Conservation (phyloP, 768 basidiomycete species). For the Tulasnella sp. region DNA sequence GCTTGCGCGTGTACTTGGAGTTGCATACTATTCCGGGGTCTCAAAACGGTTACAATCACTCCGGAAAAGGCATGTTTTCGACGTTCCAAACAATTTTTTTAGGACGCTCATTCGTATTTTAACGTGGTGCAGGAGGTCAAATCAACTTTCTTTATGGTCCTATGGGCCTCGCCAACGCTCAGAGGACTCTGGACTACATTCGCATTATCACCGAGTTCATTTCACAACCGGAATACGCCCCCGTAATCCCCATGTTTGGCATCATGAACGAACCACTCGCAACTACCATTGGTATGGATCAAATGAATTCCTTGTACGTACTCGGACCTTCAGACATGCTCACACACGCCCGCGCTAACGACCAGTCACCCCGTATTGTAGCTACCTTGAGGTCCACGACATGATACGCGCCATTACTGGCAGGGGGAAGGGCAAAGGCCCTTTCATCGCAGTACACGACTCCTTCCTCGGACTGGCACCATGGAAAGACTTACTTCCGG, state of each 20-base stretch:
- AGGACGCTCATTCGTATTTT: background rate
- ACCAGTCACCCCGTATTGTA: constrained; percentile 38
- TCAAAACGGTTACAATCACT: constrained; percentile 98
- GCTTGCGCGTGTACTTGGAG: constrained; percentile 90
- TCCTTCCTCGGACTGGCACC: constrained; percentile 67
- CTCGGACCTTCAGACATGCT: background rate
- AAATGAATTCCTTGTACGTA: constrained; percentile 43
- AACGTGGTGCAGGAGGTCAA: constrained; percentile 53
- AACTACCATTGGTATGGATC: constrained; percentile 42
- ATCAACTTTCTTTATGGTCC: constrained; percentile 82
- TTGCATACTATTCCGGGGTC: constrained; percentile 52
- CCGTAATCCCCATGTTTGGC: constrained; percentile 85
- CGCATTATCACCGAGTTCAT: constrained; percentile 91
- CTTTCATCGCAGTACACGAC: constrained; percentile 84
- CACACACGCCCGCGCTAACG: background rate
- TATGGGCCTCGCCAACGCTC: constrained; percentile 95
- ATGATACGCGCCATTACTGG: constrained; percentile 80
- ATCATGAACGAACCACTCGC: constrained; percentile 80
- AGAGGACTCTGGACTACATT: constrained; percentile 86
- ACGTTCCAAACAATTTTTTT: background rate
- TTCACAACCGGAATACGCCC: constrained; percentile 53
- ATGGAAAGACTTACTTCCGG: constrained; percentile 75
- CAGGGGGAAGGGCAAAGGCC: constrained; percentile 81
- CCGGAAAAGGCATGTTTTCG: constrained; percentile 55
- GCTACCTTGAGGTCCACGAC: constrained; percentile 87